Evolutionary conservation across 805 yeast species (phyloP).

Genomic region (Hanseniaspora nectarophila): DNA sequence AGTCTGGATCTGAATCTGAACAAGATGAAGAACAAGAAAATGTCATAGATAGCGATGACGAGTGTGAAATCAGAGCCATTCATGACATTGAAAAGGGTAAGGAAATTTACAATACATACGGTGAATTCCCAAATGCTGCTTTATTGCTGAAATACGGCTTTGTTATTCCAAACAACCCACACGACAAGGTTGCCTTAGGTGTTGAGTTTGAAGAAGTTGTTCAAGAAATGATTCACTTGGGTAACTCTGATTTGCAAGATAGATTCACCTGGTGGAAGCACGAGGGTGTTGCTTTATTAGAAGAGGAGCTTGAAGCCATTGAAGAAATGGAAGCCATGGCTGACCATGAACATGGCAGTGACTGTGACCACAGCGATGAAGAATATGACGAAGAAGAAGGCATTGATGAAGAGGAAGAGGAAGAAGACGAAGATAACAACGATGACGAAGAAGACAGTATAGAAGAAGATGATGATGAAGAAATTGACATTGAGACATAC

Average conservation of each 20-base stretch:
- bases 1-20: no score
- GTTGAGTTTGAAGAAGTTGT: conserved; percentile 32
- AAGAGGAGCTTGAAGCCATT: conserved; percentile 14
- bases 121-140: conserved; percentile 54
- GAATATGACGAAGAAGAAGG: conserved; percentile 12
- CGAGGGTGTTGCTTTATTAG: conserved; percentile 29
- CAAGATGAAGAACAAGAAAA: not conserved
- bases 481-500: not conserved
- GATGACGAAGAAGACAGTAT: conserved; percentile 5
- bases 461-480: conserved; percentile 4
- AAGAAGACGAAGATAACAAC: conserved; percentile 22
- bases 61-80: conserved; percentile 60
- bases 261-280: conserved; percentile 41
- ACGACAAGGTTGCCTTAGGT: conserved; percentile 50
- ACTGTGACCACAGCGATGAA: not conserved
- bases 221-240: conserved; percentile 22
- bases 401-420: conserved; percentile 17
- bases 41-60: not conserved
- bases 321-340: conserved; percentile 18
- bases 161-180: conserved; percentile 40
- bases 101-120: conserved; percentile 77
- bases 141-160: conserved; percentile 73
- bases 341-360: conserved; percentile 22
- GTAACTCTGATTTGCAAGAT: conserved; percentile 27
- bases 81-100: conserved; percentile 34